Conservation (phyloP, 2,329 filamentous ascomycete genomes). For the Xylaria sp. region DNA sequence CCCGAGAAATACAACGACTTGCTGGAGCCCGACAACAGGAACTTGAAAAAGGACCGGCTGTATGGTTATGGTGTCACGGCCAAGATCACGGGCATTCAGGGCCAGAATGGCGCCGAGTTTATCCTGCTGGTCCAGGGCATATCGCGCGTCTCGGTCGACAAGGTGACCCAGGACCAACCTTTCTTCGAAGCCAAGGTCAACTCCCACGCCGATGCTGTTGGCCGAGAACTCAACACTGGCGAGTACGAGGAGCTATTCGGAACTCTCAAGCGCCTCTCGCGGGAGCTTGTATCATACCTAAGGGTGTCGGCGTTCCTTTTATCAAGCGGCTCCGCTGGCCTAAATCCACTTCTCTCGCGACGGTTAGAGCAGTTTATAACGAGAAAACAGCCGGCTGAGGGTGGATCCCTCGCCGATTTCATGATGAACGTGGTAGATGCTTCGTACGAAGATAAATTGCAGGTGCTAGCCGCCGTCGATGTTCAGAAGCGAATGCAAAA, state of each 20-base stretch:
- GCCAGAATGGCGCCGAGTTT: conserved; percentile 79
- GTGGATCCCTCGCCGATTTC: conserved; percentile 90
- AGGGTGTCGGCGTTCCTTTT: conserved; percentile 87
- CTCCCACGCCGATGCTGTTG: conserved; percentile 43
- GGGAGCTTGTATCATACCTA: conserved; percentile 86
- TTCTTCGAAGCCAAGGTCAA: conserved; percentile 87
- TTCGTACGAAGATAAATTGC: conserved; percentile 89
- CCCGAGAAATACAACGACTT: conserved; percentile 62
- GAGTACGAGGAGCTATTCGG: conserved; percentile 73
- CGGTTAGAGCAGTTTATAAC: conserved; percentile 89
- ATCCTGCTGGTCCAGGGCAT: conserved; percentile 88
- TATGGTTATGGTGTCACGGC: conserved; percentile 86
- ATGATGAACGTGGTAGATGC: conserved; percentile 94
- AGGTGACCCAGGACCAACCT: conserved; percentile 79
- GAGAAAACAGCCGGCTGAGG: conserved; percentile 82
- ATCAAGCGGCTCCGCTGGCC: conserved; percentile 68
- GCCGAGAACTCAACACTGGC: conserved; percentile 43
- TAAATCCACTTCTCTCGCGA: conserved; percentile 87
- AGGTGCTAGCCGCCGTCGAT: conserved; percentile 83
- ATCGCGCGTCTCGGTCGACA: conserved; percentile 79
- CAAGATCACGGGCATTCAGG: conserved; percentile 82
- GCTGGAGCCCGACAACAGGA: conserved; percentile 66
- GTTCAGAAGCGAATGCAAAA: conserved; percentile 81
- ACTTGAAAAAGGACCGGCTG: conserved; percentile 75
- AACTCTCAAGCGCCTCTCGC: conserved; percentile 83